Evolutionary conservation across 2,329 filamentous ascomycete species (phyloP).

Genomic region (Paramyrothecium sp.): DNA sequence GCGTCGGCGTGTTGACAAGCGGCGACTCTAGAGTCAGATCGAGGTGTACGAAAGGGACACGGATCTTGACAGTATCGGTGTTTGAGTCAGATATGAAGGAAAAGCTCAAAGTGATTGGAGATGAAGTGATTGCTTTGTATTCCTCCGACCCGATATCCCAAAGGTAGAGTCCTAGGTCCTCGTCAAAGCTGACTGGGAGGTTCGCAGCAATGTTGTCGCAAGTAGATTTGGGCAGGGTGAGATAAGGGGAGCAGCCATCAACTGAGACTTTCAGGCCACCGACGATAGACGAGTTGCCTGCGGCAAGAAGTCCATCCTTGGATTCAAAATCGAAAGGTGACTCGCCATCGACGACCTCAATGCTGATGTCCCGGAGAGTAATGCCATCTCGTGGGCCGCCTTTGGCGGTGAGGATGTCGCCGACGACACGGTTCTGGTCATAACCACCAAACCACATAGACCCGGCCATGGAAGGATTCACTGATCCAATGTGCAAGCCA

Average conservation of each 20-base stretch:
- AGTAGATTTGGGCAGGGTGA: constrained; percentile 36
- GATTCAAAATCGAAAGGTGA: constrained; percentile 33
- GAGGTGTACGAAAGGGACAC: constrained; percentile 26
- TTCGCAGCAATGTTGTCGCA: constrained; percentile 36
- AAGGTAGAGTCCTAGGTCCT: constrained; percentile 34
- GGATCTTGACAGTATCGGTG: constrained; percentile 8
- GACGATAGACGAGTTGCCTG: too few species aligned
- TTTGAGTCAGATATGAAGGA: too few species aligned
- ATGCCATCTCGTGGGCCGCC: constrained; percentile 16
- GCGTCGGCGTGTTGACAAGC: constrained; percentile 26
- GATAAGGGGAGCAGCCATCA: constrained; percentile 36
- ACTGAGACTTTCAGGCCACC: constrained; percentile 23
- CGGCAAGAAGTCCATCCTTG: neutral
- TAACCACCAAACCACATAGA: constrained; percentile 40
- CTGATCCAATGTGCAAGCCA: constrained; percentile 39
- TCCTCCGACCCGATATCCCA: constrained; percentile 33
- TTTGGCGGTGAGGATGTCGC: constrained; percentile 22
- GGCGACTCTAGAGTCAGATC: constrained; percentile 36
- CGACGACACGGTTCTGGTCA: constrained; percentile 36
- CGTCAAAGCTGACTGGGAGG: constrained; percentile 35
- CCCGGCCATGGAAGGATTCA: constrained; percentile 12
- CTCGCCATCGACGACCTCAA: constrained; percentile 36
- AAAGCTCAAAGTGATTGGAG: too few species aligned
- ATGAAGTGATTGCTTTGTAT: constrained; percentile 36
- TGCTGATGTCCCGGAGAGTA: constrained; percentile 33